phyloP scores from a whole-genome alignment of 1,139 yeast species.

The Geotrichum histeridarum region DNA sequence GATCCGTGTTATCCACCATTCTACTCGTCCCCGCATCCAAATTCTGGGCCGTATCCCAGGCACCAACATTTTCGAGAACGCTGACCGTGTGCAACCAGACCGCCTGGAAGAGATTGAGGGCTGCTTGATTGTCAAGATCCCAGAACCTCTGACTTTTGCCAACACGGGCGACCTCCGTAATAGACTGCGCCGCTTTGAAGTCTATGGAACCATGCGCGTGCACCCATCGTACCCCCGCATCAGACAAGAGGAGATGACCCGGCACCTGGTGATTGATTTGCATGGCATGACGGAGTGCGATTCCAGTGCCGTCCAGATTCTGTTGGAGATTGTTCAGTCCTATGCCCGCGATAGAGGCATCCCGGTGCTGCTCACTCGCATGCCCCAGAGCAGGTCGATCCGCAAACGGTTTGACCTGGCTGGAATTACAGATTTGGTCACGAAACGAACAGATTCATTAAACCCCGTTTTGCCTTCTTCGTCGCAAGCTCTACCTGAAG shows the following conservation, averaged over 20 bases:
- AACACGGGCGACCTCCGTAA: slow-evolving; percentile 78
- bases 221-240: slow-evolving; percentile 75
- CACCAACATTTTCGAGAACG: slow-evolving; percentile 69
- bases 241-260: slow-evolving; percentile 52
- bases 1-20: slow-evolving; percentile 73
- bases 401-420: slow-evolving; percentile 40
- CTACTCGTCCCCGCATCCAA: slow-evolving; percentile 84
- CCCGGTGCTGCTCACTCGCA: slow-evolving; percentile 60
- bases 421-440: slow-evolving; percentile 34
- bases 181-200: slow-evolving; percentile 70
- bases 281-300: slow-evolving; percentile 85
- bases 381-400: slow-evolving; percentile 44
- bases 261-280: slow-evolving; percentile 71
- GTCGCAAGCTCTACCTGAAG: not conserved
- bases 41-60: slow-evolving; percentile 80
- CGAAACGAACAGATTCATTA: slow-evolving; percentile 23
- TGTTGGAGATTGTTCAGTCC: slow-evolving; percentile 51
- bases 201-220: slow-evolving; percentile 74
- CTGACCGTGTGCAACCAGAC: slow-evolving; percentile 47
- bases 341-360: slow-evolving; percentile 53
- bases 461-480: not conserved
- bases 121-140: slow-evolving; percentile 77
- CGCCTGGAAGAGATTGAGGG: slow-evolving; percentile 69
- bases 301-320: slow-evolving; percentile 78
- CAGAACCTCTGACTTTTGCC: slow-evolving; percentile 91